Evolutionary conservation across 208 protist genomes (phyloP).

Genomic region (Porcisia hertigi): DNA sequence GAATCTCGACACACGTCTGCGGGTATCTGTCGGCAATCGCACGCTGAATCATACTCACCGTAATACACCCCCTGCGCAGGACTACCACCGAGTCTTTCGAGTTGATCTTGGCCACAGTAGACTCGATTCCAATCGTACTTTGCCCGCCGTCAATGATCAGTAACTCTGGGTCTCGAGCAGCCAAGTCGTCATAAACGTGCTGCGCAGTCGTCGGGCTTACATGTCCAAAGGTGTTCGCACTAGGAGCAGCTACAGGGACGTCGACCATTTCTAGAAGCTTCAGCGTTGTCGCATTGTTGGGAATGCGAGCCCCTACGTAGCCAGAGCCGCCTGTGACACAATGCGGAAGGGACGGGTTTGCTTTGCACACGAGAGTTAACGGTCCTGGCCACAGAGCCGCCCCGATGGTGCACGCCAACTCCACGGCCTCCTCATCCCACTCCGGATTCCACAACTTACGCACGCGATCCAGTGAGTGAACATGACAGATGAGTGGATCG

Average conservation of each 20-base stretch:
- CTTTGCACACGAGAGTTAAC: conserved; percentile 88
- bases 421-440: conserved; percentile 39
- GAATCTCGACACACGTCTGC: conserved; percentile 51
- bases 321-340: conserved; percentile 88
- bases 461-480: conserved; percentile 67
- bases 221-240: conserved; percentile 94
- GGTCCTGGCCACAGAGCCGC: conserved; percentile 91
- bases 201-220: conserved; percentile 89
- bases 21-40: conserved; percentile 47
- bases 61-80: conserved; percentile 79
- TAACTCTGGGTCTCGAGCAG: conserved; percentile 63
- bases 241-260: conserved; percentile 90
- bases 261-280: conserved; percentile 61
- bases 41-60: conserved; percentile 64
- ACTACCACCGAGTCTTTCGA: conserved; percentile 62
- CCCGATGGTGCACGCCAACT: conserved; percentile 66
- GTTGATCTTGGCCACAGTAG: conserved; percentile 88
- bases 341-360: conserved; percentile 56
- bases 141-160: conserved; percentile 88
- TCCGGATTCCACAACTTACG: conserved; percentile 64
- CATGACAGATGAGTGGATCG: conserved; percentile 97
- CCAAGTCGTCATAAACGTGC: conserved; percentile 93
- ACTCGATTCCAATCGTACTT: conserved; percentile 93
- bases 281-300: conserved; percentile 70
- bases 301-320: conserved; percentile 88